Base-by-base conservation (phyloP, 441 rosid species). In the Eruca vesicaria region DNA sequence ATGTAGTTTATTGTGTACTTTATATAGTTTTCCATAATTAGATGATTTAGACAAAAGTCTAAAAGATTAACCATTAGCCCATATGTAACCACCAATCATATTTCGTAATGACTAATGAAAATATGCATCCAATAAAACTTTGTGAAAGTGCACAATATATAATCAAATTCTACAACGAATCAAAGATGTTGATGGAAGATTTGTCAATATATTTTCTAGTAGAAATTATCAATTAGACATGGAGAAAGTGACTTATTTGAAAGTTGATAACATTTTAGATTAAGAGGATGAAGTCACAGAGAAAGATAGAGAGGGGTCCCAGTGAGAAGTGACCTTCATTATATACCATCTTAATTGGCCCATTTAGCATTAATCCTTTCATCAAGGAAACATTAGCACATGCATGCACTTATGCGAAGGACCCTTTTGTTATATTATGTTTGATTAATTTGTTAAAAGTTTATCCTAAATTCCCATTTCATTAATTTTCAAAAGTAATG, bases 331-430 rank as follows among this genome's bases (percentile, higher is more conserved):
- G 81, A 73, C 74, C 78, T 68, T 68, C 73, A 73, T 41, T 73
- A 69, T 38, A 68, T 36, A 60, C 6, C 70, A 68, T 73, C 61
- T 63, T 78, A 73, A 68, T 67, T 78, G 74, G 78, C 78, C 78
- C 71, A 64, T 78, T 78, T 78, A 73, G 45, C 61, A 57, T 63
- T 78, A 78, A 73, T 68, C 81, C 15, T 60, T 68, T 73, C 71
- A 78, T 72, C 78, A 73, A 73, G 66, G 20, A 73, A 68, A 78
- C 81, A 78, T 73, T 31, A 78, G 77, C 81, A 78, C 81, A 78
- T 78, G 80, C 80, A 66, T 72, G 74, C 74, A 55, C 74, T 73
- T 73, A 41, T 56, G 41, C 73, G 67, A 67, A 55, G 61, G 66
- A 18, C 70, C 73, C 66, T 67, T 41, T 78, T 76, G 26, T 26